Conservation (phyloP, 2,329 filamentous ascomycete genomes). For the Blumeriella jaapii region DNA sequence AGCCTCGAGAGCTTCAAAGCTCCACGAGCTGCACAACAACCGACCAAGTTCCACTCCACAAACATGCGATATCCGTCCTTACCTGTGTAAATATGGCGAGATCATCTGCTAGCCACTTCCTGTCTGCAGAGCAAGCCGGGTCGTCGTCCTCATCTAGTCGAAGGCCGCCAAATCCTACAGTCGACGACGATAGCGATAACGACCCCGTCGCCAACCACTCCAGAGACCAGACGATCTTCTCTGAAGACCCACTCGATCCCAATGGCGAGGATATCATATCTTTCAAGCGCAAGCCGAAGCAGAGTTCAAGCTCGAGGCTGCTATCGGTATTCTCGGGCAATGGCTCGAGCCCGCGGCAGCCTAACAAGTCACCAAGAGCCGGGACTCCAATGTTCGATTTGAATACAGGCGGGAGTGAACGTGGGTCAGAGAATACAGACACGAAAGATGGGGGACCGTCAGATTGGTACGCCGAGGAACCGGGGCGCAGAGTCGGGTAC, state of each 20-base stretch:
- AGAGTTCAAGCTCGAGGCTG: slow-evolving; percentile 16
- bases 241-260: slow-evolving; percentile 43
- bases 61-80: slow-evolving; percentile 8
- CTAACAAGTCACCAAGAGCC: slow-evolving; percentile 19
- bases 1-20: not conserved
- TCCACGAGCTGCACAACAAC: not conserved
- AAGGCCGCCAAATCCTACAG: slow-evolving; percentile 16
- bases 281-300: slow-evolving; percentile 59
- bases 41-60: slow-evolving; percentile 1
- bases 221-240: slow-evolving; percentile 32
- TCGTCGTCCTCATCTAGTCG: slow-evolving; percentile 22
- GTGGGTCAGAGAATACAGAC: slow-evolving; percentile 9
- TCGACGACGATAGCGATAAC: slow-evolving; percentile 33
- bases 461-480: slow-evolving; percentile 88
- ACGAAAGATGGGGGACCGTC: slow-evolving; percentile 38
- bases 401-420: slow-evolving; percentile 10
- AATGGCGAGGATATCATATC: slow-evolving; percentile 44
- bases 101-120: slow-evolving; percentile 20
- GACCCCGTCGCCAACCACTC: slow-evolving; percentile 23
- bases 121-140: slow-evolving; percentile 13
- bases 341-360: slow-evolving; percentile 14
- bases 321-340: slow-evolving; percentile 21
- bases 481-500: slow-evolving; percentile 82
- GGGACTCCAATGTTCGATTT: slow-evolving; percentile 16
- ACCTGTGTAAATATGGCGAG: slow-evolving; percentile 26